Evolutionary conservation across 148 eudicot species (phyloP).

Genomic region (Vaccinium myrtillus): DNA sequence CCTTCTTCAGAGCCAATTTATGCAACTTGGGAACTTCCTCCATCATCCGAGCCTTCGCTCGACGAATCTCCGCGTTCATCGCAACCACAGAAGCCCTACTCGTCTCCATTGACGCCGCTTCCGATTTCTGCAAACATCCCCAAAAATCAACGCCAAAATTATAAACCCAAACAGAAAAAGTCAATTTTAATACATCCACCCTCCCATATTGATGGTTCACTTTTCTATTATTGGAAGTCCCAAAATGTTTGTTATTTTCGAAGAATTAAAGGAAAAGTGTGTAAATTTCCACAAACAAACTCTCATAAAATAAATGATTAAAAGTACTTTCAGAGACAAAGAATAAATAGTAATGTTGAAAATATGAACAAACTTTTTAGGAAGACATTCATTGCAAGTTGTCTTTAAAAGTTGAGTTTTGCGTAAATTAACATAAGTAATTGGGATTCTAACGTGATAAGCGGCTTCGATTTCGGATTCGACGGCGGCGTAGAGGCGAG

Average conservation of each 20-base stretch:
- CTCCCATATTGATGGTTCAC: background rate
- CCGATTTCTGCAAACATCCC: constrained; percentile 59
- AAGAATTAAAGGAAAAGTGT: too few relatives aligned
- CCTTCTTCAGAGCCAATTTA: constrained; percentile 87
- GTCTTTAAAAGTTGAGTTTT: background rate
- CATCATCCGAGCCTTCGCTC: constrained; percentile 67
- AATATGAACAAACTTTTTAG: background rate
- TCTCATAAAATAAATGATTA: too few relatives aligned
- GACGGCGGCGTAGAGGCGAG: constrained; percentile 68
- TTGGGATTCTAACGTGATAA: constrained; percentile 33
- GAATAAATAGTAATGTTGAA: too few relatives aligned
- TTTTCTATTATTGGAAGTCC: background rate
- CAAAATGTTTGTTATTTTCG: background rate
- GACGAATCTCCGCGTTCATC: constrained; percentile 91
- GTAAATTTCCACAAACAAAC: too few relatives aligned
- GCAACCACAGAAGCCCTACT: constrained; percentile 72
- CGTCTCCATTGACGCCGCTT: constrained; percentile 58
- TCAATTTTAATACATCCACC: background rate
- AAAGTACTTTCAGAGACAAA: too few relatives aligned
- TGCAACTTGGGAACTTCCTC: constrained; percentile 88
- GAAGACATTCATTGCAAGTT: background rate
- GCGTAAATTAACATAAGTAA: background rate
- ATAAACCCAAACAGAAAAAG: background rate
- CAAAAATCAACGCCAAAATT: background rate
- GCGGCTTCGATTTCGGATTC: constrained; percentile 76